Conservation (phyloP, 1,284 basidiomycete genomes). For the Tilletia setariae region DNA sequence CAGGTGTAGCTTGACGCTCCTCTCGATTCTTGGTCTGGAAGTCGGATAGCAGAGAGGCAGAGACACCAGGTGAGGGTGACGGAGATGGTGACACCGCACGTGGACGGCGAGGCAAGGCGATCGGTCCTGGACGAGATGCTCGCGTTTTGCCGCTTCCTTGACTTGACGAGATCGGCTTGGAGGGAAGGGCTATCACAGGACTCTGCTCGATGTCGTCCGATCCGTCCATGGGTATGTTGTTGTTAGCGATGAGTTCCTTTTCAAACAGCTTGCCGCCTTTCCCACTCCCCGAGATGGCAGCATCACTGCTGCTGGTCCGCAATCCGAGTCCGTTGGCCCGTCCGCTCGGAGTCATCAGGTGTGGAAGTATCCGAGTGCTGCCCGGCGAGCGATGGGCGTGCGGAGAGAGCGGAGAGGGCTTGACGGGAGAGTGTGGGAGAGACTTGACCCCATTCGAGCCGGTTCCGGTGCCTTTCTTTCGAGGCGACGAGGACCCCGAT, state of each 20-base stretch:
- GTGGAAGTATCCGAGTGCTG: not conserved
- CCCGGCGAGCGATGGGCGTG: not conserved
- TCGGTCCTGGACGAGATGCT: too few relatives aligned
- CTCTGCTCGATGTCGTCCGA: conserved; percentile 2
- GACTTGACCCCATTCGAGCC: not conserved
- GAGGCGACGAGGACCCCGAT: not conserved
- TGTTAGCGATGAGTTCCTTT: not conserved
- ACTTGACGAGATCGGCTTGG: not conserved
- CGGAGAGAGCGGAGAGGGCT: conserved; percentile 11
- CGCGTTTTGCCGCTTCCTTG: too few relatives aligned
- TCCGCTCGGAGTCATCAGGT: too few relatives aligned
- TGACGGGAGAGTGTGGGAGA: conserved; percentile 1
- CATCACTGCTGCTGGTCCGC: not conserved
- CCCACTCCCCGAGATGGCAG: not conserved
- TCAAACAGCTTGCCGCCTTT: conserved; percentile 9
- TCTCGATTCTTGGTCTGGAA: not conserved
- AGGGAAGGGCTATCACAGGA: not conserved
- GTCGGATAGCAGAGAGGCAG: not conserved
- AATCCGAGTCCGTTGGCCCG: too few relatives aligned
- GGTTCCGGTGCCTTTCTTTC: too few relatives aligned
- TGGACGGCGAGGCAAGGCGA: not conserved
- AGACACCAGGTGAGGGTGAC: not conserved
- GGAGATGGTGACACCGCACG: not conserved
- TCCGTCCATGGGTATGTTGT: not conserved
- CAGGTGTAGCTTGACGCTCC: not conserved